A percentile compares a stretch with the other conserved stretches of the same genome.
Conservation (phyloP, 768 basidiomycete genomes). For the Clathrus columnatus region DNA sequence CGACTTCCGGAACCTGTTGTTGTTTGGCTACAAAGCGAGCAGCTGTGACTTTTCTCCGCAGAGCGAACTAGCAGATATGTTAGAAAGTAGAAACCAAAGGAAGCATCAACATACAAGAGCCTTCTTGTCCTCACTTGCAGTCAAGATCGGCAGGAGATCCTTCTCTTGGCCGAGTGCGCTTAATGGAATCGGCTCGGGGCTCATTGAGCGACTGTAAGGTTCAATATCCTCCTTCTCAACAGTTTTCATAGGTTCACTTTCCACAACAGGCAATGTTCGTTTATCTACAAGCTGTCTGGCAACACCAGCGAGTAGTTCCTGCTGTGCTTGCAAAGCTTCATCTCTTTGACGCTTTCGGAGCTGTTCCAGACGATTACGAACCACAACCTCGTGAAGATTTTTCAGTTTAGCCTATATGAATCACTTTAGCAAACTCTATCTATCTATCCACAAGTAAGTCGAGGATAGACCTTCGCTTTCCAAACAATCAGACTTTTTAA, state of each 20-base stretch:
- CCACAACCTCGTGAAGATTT: constrained; percentile 89
- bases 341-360: constrained; percentile 93
- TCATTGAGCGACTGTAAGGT: constrained; percentile 80
- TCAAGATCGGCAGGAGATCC: constrained; percentile 60
- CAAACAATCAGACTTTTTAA: constrained; percentile 89
- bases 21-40: constrained; percentile 87
- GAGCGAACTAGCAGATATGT: constrained; percentile 46
- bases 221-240: constrained; percentile 55
- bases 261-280: constrained; percentile 21
- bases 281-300: constrained; percentile 46
- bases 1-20: constrained; percentile 39
- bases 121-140: constrained; percentile 54
- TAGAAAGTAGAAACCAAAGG: constrained; percentile 4
- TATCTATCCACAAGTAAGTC: neutral
- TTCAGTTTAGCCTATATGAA: constrained; percentile 89
- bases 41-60: constrained; percentile 72
- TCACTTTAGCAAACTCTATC: too few relatives aligned
- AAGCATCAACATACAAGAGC: constrained; percentile 44
- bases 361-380: constrained; percentile 92
- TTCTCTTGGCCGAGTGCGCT: constrained; percentile 61
- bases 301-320: constrained; percentile 79
- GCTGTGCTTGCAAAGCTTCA: constrained; percentile 89
- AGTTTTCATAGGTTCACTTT: constrained; percentile 26
- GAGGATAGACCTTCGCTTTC: constrained; percentile 76
- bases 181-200: constrained; percentile 67